Conservation (phyloP, 768 basidiomycete species). For the Leccinum variicolor region DNA sequence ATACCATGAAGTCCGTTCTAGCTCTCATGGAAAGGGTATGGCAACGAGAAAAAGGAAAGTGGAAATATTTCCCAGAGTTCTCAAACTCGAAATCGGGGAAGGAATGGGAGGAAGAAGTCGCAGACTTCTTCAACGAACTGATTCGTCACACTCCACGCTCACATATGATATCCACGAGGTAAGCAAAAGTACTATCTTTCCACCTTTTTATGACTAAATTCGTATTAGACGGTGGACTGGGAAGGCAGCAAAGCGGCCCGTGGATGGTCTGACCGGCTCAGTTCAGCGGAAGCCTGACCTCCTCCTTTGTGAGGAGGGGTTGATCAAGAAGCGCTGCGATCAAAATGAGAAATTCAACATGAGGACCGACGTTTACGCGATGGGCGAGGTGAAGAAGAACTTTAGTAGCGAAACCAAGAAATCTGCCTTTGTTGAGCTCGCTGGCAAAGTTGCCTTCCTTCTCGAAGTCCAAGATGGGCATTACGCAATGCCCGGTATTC, state of each 20-base stretch:
- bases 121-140: neutral
- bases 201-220: neutral
- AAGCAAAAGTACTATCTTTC: neutral
- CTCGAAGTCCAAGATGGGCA: neutral
- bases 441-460: neutral
- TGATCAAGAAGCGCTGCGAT: neutral
- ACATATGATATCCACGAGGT: neutral
- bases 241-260: neutral
- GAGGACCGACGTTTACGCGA: neutral
- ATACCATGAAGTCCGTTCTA: neutral
- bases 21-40: neutral
- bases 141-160: neutral
- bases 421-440: neutral
- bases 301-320: neutral
- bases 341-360: neutral
- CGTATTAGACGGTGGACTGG: neutral
- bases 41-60: neutral
- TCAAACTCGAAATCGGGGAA: neutral
- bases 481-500: neutral
- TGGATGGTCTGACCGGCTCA: neutral
- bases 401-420: neutral
- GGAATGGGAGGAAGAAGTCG: neutral
- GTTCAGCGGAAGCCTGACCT: neutral
- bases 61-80: neutral
- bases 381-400: neutral